A percentile compares a stretch with the other conserved stretches of the same genome.
phyloP scores from a whole-genome alignment of 805 yeast species.

The Suhomyces xylopsoci region DNA sequence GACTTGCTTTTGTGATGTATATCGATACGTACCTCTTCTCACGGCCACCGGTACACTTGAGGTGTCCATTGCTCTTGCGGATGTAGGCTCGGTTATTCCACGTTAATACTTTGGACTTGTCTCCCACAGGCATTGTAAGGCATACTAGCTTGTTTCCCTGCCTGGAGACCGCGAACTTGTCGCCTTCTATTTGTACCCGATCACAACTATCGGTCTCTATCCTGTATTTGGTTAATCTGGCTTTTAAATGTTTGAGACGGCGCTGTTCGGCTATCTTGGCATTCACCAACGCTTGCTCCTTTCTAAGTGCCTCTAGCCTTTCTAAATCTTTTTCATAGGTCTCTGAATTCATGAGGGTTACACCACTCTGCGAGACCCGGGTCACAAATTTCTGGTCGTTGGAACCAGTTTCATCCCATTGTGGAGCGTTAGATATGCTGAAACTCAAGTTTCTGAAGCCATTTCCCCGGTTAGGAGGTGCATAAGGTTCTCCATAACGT shows the following conservation, averaged over 20 bases:
- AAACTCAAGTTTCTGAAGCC: conserved; percentile 28
- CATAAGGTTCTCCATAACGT: neutral
- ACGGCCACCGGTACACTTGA: conserved; percentile 15
- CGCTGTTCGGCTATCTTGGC: conserved; percentile 12
- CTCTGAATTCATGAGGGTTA: conserved; percentile 36
- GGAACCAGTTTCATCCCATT: neutral
- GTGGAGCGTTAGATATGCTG: conserved; percentile 10
- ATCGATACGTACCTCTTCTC: conserved; percentile 12
- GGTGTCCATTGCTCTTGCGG: conserved; percentile 24
- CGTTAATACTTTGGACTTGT: conserved; percentile 12
- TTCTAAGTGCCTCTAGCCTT: conserved; percentile 8
- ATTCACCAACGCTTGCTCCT: conserved; percentile 13
- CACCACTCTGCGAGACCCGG: conserved; percentile 32
- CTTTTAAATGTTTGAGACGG: conserved; percentile 14
- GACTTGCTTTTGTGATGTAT: neutral
- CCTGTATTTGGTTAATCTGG: conserved; percentile 25
- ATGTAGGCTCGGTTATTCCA: conserved; percentile 34
- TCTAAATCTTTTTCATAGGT: conserved; percentile 31
- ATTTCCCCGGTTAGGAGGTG: neutral
- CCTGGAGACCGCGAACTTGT: conserved; percentile 41
- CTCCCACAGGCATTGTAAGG: conserved; percentile 21
- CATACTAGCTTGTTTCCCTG: conserved; percentile 42
- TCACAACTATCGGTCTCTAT: conserved; percentile 44
- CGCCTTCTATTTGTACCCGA: conserved; percentile 39
- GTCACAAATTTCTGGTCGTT: conserved; percentile 18